Conservation (phyloP, 108 stramenopile genomes). For the Ochromonas danica region DNA sequence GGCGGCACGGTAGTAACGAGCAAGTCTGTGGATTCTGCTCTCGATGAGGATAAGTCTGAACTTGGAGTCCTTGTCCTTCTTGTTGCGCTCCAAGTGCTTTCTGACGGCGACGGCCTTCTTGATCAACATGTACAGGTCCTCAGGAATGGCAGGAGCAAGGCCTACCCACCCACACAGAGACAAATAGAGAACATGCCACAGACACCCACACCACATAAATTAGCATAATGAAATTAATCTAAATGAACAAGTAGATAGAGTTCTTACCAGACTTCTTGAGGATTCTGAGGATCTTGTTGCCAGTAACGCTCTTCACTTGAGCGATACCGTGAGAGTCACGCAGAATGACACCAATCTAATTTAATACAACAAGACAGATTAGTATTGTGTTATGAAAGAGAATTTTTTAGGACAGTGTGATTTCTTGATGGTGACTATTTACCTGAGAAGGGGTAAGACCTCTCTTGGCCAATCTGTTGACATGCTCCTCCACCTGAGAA, state of each 20-base stretch:
- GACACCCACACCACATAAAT: neutral
- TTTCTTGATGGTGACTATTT: slow-evolving; percentile 94
- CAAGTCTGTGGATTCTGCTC: slow-evolving; percentile 93
- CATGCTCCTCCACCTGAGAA: slow-evolving; percentile 88
- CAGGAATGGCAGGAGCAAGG: slow-evolving; percentile 98
- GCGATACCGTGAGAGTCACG: slow-evolving; percentile 10
- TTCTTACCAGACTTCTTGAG: slow-evolving; percentile 79
- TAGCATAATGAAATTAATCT: no score
- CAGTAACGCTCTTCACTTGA: slow-evolving; percentile 93
- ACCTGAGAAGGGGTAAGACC: slow-evolving; percentile 99
- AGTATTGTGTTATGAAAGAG: neutral
- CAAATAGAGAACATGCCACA: neutral
- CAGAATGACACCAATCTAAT: slow-evolving; percentile 35
- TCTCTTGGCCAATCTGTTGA: slow-evolving; percentile 99
- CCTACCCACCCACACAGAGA: no score
- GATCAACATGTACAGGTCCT: slow-evolving; percentile 99
- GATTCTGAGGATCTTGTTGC: slow-evolving; percentile 97
- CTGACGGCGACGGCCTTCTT: slow-evolving; percentile 99
- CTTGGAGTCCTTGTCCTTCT: slow-evolving; percentile 99
- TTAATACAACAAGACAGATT: neutral
- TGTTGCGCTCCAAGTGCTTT: slow-evolving; percentile 99
- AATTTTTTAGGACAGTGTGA: slow-evolving; percentile 81
- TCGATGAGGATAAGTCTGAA: slow-evolving; percentile 99
- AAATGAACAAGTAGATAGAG: no score
- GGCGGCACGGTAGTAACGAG: slow-evolving; percentile 98